Evolutionary conservation across 805 yeast genomes (phyloP), one percentile per base, ranked within the genome.

Genomic region (Spencermartinsiella europaea): DNA sequence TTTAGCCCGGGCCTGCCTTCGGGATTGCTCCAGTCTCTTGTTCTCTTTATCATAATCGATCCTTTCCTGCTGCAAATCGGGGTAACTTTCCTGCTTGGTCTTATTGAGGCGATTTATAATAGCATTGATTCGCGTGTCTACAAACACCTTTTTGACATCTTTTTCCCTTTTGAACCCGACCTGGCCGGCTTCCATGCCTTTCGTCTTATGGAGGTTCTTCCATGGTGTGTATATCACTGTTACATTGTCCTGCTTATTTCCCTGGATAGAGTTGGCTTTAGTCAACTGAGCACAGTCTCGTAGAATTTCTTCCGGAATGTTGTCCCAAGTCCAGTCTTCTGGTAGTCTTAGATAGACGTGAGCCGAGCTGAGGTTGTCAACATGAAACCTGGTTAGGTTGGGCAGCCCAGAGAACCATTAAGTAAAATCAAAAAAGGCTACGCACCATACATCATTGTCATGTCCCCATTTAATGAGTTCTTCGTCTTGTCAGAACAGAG

Each of bases 161-260:
- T 74, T 77, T 1, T 71, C 73, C 48, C 81, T 79, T 47, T 81
- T 76, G 63, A 84, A 85, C 1, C 85, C 77, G 4, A 85, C 95
- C 42, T 87, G 86, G 3, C 95, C 95, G 3, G 76, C 77, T 40
- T 77, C 87, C 93, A 84, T 85, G 25, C 76, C 76, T 12, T 81
- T 82, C 43, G 78, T 78, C 53, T 82, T 82, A 36, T 75, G 71
- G 46, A 85, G 67, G 58, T 85, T 85, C 21, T 74, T 71, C 73
- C 86, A 85, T 0, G 90, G 88, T 0, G 95, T 85, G 56, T 79
- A 79, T 35, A 85, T 75, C 5, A 85, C 75, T 1, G 82, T 77
- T 48, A 84, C 70, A 55, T 81, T 81, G 57, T 79, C 78, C 54
- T 76, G 63, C 58, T 85, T 85, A 64, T 81, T 83, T 12, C 86